Evolutionary conservation across 78 protist species (phyloP), one percentile per base, ranked within the genome.

Genomic region (Dictyostelium capitatum): DNA sequence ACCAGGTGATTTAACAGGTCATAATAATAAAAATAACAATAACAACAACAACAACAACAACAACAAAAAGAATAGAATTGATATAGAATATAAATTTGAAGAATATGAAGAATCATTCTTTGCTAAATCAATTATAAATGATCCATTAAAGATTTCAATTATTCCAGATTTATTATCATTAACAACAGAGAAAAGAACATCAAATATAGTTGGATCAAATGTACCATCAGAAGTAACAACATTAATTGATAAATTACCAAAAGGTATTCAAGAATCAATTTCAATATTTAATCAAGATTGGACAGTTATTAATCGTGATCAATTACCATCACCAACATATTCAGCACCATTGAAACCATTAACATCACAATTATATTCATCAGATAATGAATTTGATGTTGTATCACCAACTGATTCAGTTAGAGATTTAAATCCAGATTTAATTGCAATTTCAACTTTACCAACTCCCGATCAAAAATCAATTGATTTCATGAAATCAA

Each of bases 41-140:
- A n/a, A n/a, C 65, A 57, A 17, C 62, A 54, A 56, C 64, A 56
- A 19, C 28, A 59, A 23, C 10, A 59, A 59, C 32, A 59, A 69
- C 50, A 37, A 30, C 77, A 59, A 59, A 59, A 59, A 59, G 69
- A 59, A 19, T 59, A 59, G 69, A 59, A 23, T 59, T 23, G 69
- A 72, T 41, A 28, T 72, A 15, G 91, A 84, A 5, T 84, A 84
- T 51, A 74, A 84, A 23, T 84, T 84, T 57, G 91, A 84, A 11
- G 91, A 84, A 4, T 84, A 84, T 25, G 91, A 84, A 12, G 91
- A 84, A 1, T 64, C 47, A 5, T 84, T 84, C 19, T 84, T 84
- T 46, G 30, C 79, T 0, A 84, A 84, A 30, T 65, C 72, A 6
- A 74, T 57, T 48, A 84, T 84, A 67, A 84, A 84, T 30, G 91